A percentile compares a stretch with the other conserved stretches of the same genome.
These are phyloP conservation scores for Decorospora gaudefroyi DNA, from an alignment of 2,329 filamentous ascomycete genomes.

Conservation along the genomic window DNA sequence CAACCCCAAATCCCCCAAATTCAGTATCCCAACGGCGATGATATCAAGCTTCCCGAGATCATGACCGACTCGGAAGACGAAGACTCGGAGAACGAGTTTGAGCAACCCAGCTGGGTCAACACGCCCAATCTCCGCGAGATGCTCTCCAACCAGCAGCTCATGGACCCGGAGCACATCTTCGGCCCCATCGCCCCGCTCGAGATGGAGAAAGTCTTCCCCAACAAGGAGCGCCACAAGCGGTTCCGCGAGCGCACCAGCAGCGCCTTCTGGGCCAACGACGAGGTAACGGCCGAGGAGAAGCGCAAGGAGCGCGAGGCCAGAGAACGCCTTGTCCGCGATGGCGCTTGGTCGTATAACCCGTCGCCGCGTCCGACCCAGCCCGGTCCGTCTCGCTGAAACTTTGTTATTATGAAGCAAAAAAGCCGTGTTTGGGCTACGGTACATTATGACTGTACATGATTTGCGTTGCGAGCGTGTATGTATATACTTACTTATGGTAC, in stretches of 20 bases:
- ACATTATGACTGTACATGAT: no score
- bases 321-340: slow-evolving; percentile 78
- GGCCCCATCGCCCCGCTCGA: slow-evolving; percentile 84
- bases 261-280: slow-evolving; percentile 89
- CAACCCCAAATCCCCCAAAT: slow-evolving; percentile 64
- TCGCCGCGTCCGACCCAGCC: slow-evolving; percentile 35
- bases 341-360: slow-evolving; percentile 67
- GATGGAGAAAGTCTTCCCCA: slow-evolving; percentile 89
- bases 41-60: slow-evolving; percentile 91
- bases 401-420: no score
- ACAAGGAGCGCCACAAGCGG: slow-evolving; percentile 79
- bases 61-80: slow-evolving; percentile 92
- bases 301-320: slow-evolving; percentile 76
- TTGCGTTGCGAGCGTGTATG: no score
- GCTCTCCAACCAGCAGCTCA: slow-evolving; percentile 78
- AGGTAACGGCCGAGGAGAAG: slow-evolving; percentile 86
- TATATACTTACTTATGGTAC: no score
- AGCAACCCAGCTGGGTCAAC: slow-evolving; percentile 82
- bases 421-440: no score
- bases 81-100: slow-evolving; percentile 67
- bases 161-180: slow-evolving; percentile 85
- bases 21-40: slow-evolving; percentile 84
- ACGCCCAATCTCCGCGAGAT: slow-evolving; percentile 78
- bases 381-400: slow-evolving; percentile 18
- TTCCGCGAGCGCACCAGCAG: slow-evolving; percentile 91